Conservation (phyloP, 108 stramenopile genomes). For the Nannochloropsis gaditana region DNA sequence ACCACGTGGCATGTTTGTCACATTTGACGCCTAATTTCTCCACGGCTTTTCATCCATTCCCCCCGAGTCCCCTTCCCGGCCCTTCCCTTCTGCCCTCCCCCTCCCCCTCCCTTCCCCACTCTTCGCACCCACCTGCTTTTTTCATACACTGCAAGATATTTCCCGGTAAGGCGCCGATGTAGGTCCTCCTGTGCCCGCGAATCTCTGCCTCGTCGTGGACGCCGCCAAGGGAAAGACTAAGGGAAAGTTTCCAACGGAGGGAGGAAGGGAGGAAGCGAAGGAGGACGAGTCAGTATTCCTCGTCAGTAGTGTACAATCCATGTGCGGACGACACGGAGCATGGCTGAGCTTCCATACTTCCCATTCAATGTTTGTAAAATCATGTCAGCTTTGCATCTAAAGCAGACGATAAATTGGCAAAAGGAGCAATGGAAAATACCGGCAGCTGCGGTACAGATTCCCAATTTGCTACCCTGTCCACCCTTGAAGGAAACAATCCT, state of each 20-base stretch:
- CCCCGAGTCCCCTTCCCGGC: background rate
- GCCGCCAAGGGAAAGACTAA: constrained; percentile 40
- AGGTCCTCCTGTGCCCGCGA: constrained; percentile 48
- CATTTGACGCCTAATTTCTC: too few relatives aligned
- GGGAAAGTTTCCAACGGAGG: background rate
- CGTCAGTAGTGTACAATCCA: too few relatives aligned
- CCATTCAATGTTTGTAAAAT: too few relatives aligned
- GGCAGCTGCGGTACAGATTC: too few relatives aligned
- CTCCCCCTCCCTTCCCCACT: background rate
- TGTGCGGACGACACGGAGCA: too few relatives aligned
- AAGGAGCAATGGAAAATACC: too few relatives aligned
- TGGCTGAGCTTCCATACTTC: too few relatives aligned
- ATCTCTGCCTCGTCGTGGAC: constrained; percentile 51
- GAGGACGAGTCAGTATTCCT: background rate
- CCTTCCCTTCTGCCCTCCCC: background rate
- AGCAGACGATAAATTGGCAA: too few relatives aligned
- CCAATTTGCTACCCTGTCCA: too few relatives aligned
- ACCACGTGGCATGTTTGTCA: background rate
- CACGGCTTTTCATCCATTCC: too few relatives aligned
- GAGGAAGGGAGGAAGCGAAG: background rate
- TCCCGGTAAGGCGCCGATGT: constrained; percentile 42
- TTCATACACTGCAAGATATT: constrained; percentile 18
- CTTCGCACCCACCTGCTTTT: background rate
- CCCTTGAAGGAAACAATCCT: too few relatives aligned
- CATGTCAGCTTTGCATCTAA: too few relatives aligned